Base-by-base conservation (phyloP, 805 yeast genomes). In the Kazachstania psychrophila region DNA sequence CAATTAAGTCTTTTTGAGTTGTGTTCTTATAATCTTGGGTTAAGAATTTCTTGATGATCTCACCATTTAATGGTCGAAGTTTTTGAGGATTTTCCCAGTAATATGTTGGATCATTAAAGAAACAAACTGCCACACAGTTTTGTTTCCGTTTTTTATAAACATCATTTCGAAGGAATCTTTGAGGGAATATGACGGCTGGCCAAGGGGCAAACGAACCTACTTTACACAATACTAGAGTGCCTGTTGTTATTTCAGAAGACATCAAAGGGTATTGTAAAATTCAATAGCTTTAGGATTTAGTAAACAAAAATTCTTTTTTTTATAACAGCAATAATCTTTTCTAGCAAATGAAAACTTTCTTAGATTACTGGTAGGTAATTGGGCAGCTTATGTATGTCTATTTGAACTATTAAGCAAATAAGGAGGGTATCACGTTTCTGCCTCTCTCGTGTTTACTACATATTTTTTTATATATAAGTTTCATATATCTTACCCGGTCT, bases 161-260 rank as follows among this genome's bases (percentile, higher is more conserved):
- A 33, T 55, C 59, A 7, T 45, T 44, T 31, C 57, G 44, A n/a
- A 56, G 44, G 24, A 55, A 42, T 24, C 54, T 39, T 32, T 53
- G 58, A 9, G 62, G 62, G 22, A 54, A 52, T 4, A 58, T 56
- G 4, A 58, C 58, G 6, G 61, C 61, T 1, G 62, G 62, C 62
- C 62, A 58, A 7, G 61, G 60, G 3, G 58, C 58, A 31, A 51
- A 58, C 4, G 55, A 49, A 3, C 62, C 62, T 14, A 58, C 62
- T 39, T 57, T 58, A 37, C 61, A 58, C 25, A 58, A 41, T 9
- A 58, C 62, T 30, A 58, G 36, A 39, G 51, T 56, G n/a, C 61
- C 61, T 5, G 60, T 56, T 20, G 40, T 47, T 22, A 51, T 38
- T 9, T 44, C 43, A 12, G 40, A 36, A 25, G 34, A 37, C 49